Conservation (phyloP, 371 early-diverging fungal genomes). For the Rhizopus sp. region DNA sequence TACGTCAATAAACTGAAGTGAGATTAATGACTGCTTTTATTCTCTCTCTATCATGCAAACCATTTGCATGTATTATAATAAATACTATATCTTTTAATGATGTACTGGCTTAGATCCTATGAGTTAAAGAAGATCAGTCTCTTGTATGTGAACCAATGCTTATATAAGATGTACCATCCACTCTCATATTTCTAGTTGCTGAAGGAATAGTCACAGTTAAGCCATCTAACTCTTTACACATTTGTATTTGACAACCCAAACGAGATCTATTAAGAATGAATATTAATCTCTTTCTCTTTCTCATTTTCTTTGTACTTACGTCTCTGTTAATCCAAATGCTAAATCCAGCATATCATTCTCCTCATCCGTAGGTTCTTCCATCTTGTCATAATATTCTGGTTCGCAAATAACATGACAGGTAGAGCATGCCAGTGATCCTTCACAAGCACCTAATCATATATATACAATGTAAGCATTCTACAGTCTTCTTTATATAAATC, state of each 20-base stretch:
- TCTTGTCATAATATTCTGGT: constrained; percentile 79
- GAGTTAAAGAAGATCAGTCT: neutral
- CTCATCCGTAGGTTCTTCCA: constrained; percentile 96
- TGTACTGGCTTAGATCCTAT: constrained; percentile 54
- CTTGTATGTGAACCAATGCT: neutral
- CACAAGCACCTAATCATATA: constrained; percentile 86
- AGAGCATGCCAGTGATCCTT: constrained; percentile 95
- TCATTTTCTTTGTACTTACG: constrained; percentile 52
- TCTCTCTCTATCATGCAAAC: too few relatives aligned
- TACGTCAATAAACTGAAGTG: too few relatives aligned
- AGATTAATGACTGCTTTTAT: too few relatives aligned
- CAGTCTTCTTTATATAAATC: neutral
- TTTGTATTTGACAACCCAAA: constrained; percentile 95
- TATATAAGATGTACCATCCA: constrained; percentile 74
- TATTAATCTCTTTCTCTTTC: neutral
- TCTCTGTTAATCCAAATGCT: constrained; percentile 97
- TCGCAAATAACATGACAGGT: constrained; percentile 98
- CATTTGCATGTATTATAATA: neutral
- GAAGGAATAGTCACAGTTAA: constrained; percentile 90
- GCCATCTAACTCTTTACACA: constrained; percentile 86
- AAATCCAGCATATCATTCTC: constrained; percentile 99
- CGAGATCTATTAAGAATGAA: constrained; percentile 72
- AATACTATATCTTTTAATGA: constrained; percentile 28
- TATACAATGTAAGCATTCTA: neutral
- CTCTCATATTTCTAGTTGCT: constrained; percentile 96